Base-by-base conservation (phyloP, 164 flowering plant species). In the Berberis thunbergii region DNA sequence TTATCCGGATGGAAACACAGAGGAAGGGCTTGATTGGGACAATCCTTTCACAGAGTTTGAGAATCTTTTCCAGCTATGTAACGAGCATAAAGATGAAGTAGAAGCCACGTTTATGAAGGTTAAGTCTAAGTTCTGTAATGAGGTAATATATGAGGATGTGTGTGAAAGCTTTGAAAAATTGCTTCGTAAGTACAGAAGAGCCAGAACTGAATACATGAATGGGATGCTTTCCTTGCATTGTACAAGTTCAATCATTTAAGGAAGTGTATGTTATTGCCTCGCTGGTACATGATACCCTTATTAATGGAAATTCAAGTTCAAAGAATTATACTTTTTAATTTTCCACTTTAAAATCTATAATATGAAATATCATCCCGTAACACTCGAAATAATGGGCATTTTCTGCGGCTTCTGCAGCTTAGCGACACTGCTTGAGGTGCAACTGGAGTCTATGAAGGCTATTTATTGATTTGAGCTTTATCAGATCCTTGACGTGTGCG, bases 151-250 rank as follows among this genome's bases (percentile, higher is more conserved):
- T 72, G 78, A 73, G 62, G 77, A 80, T 73, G 82, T 59, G 2
- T 59, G 65, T 58, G 69, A 63, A 59, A 66, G 64, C 67, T 83
- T 74, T 49, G 67, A 44, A 60, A 60, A 62, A 63, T 59, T 86
- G 68, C 82, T 80, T 46, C 76, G 65, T 65, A 85, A 78, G 70
- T 89, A 84, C 70, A 83, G 57, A 71, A 75, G 70, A 45, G 73
- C 70, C 57, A 80, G 96, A 72, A 79, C 73, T 68, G 87, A 89
- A 58, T 85, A 83, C 63, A 76, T 64, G 74, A 73, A 76, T 73
- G 96, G 90, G 66, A 89, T 89, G 92, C 80, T 89, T 61, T 76
- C 88, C 1, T 69, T 89, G 67, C 95, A 83, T 67, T 63, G 61
- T 65, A 67, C 26, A 26, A 26, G 26, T 26, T 26, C 26, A 26